A percentile compares a stretch with the other conserved stretches of the same genome.
Conservation (phyloP, 176 grass and related monocot genomes). For the Calamus simplicifolius region DNA sequence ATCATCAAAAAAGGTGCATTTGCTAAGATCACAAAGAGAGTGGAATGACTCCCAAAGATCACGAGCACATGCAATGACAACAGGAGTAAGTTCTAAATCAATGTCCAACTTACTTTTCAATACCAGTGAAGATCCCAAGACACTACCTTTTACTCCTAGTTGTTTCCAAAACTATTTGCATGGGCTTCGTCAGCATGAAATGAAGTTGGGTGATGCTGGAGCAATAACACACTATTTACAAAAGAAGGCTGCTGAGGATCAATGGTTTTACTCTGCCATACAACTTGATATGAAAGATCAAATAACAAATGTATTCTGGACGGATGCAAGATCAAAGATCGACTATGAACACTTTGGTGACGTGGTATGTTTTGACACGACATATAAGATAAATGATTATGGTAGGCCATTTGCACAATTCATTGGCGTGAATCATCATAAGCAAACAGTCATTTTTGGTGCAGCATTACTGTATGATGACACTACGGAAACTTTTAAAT, state of each 20-base stretch:
- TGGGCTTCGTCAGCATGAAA: constrained; percentile 30
- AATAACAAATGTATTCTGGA: constrained; percentile 38
- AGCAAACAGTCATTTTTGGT: constrained; percentile 29
- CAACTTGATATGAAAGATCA: constrained; percentile 34
- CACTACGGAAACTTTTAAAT: constrained; percentile 24
- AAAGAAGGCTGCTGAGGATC: constrained; percentile 27
- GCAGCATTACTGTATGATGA: constrained; percentile 32
- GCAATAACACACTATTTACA: constrained; percentile 33
- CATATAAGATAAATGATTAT: constrained; percentile 30
- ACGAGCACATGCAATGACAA: neutral
- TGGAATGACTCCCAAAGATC: constrained; percentile 14
- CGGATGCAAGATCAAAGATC: constrained; percentile 32
- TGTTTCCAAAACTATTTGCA: constrained; percentile 24
- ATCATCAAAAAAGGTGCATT: constrained; percentile 29
- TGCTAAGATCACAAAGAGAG: constrained; percentile 35
- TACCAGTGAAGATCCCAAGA: too few relatives aligned
- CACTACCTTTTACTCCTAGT: neutral
- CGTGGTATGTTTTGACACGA: constrained; percentile 29
- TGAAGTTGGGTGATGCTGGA: constrained; percentile 28
- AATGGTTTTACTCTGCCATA: constrained; percentile 24
- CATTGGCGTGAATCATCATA: constrained; percentile 25
- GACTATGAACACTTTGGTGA: constrained; percentile 33
- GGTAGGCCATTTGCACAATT: constrained; percentile 21
- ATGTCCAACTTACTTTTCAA: too few relatives aligned
- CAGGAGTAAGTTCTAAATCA: too few relatives aligned